Base-by-base conservation (phyloP, 495 filamentous ascomycete genomes). In the Aspergillus homomorphus region DNA sequence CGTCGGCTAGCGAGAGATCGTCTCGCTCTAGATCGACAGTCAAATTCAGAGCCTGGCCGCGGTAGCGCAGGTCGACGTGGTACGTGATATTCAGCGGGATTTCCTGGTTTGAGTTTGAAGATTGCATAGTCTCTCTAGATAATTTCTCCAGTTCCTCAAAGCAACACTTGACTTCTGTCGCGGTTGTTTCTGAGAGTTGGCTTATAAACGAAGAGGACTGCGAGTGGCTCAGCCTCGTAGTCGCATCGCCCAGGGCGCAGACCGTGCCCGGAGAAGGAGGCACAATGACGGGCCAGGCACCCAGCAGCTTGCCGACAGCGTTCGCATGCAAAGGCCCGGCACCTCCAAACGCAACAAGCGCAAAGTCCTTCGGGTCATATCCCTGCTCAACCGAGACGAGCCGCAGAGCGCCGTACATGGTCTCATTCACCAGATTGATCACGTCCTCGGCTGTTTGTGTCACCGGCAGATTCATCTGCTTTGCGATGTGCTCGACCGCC, bases 351-450 rank as follows among this genome's bases (percentile, higher is more conserved):
- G 78, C 78, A 4, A 82, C 79, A 4, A 82, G 67, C 3, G 78
- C 77, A 61, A 82, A 82, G 14, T 79, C 76, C n/a, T 73, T 70
- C 16, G 78, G 78, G 56, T 82, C 77, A 41, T 78, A 78, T 9
- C 79, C 79, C 52, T 80, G 79, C 51, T 82, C 78, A 4, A 82
- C 76, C 2, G 78, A 80, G 4, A 82, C 77, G 1, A 80, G 66
- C 24, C 78, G 73, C 26, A 82, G 58, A 18, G 79, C 79, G 2
- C 79, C 79, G 56, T 82, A 79, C 64, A 82, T 80, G 9, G 76
- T 73, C 54, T 82, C 78, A 45, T 82, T 82, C 28, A 77, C 75
- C 1, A 82, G 62, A 14, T 74, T 69, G 38, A 82, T 69, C 21
- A 80, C 78, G 28, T 77, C 76, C 56, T 80, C 78, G 0, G 79